A percentile compares a stretch with the other conserved stretches of the same genome.
These are phyloP conservation scores for Kluyveromyces dobzhanskii DNA, from an alignment of 805 yeast genomes.

Conservation along the genomic window DNA sequence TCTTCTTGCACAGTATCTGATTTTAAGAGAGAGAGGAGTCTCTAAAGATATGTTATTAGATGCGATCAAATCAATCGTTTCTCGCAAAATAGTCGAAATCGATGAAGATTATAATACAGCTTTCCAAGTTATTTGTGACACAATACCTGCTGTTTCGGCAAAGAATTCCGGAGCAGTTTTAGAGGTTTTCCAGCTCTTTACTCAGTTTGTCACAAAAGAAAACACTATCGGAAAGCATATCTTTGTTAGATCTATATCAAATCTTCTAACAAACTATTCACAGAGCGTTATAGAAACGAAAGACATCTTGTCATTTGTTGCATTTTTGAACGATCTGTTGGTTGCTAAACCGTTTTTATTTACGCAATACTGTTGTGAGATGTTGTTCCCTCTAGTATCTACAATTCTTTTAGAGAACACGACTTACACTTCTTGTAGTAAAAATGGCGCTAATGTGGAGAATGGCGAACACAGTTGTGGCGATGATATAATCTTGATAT, in stretches of 20 bases:
- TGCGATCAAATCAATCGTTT: neutral
- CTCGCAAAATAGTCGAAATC: neutral
- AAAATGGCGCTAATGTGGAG: too few relatives aligned
- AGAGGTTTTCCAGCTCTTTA: conserved; percentile 16
- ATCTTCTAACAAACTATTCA: conserved; percentile 18
- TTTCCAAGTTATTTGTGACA: conserved; percentile 10
- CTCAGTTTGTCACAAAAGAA: conserved; percentile 14
- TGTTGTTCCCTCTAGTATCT: conserved; percentile 36
- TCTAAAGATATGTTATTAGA: conserved; percentile 2
- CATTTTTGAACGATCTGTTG: conserved; percentile 34
- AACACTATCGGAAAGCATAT: conserved; percentile 16
- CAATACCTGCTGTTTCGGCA: conserved; percentile 7
- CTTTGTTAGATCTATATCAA: conserved; percentile 28
- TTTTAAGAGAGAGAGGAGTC: conserved; percentile 22
- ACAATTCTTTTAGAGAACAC: conserved; percentile 14
- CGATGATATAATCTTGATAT: conserved; percentile 1
- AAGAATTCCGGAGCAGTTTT: conserved; percentile 11
- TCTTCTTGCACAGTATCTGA: conserved; percentile 30
- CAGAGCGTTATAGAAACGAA: conserved; percentile 4
- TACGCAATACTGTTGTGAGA: conserved; percentile 59
- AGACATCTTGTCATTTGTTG: conserved; percentile 15
- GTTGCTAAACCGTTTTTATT: conserved; percentile 48
- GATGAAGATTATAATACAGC: conserved; percentile 14
- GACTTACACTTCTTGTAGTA: too few relatives aligned
- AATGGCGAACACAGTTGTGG: too few relatives aligned